phyloP scores from a whole-genome alignment of 164 flowering plant genomes.

The Cinnamomum chago region DNA sequence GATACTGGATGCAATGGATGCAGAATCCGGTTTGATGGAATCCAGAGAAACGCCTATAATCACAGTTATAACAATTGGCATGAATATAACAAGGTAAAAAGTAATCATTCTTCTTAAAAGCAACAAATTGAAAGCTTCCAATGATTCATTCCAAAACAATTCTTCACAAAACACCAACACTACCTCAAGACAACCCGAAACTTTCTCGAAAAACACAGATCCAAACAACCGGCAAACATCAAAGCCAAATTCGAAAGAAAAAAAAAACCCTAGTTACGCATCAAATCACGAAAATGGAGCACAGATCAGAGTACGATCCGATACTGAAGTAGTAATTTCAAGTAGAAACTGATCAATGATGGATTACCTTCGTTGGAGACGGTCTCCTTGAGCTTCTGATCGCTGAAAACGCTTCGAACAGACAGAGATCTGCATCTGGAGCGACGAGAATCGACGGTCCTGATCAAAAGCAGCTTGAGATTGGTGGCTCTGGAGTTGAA shows the following conservation, averaged over 20 bases:
- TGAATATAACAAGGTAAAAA: not conserved
- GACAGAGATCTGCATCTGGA: not conserved
- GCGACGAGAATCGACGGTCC: not conserved
- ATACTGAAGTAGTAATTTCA: not conserved
- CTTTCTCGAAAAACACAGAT: not conserved
- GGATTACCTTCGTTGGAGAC: constrained; percentile 25
- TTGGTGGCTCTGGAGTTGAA: not conserved
- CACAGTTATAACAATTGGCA: not conserved
- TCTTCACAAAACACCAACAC: too few species aligned
- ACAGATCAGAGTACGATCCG: too few species aligned
- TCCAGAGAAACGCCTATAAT: constrained; percentile 23
- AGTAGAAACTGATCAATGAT: not conserved
- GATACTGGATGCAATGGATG: constrained; percentile 76
- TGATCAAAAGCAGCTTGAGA: not conserved
- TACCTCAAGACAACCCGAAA: not conserved
- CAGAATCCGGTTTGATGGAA: constrained; percentile 40
- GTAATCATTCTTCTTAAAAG: too few species aligned
- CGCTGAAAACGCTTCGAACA: constrained; percentile 10
- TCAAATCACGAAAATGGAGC: not conserved
- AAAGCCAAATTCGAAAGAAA: not conserved
- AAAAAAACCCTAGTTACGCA: not conserved
- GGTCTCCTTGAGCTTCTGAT: constrained; percentile 12
- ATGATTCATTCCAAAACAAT: too few species aligned
- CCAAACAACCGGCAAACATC: not conserved
- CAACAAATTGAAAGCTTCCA: too few species aligned